phyloP scores from a whole-genome alignment of 768 basidiomycete genomes.

The Mycena capillaripes region DNA sequence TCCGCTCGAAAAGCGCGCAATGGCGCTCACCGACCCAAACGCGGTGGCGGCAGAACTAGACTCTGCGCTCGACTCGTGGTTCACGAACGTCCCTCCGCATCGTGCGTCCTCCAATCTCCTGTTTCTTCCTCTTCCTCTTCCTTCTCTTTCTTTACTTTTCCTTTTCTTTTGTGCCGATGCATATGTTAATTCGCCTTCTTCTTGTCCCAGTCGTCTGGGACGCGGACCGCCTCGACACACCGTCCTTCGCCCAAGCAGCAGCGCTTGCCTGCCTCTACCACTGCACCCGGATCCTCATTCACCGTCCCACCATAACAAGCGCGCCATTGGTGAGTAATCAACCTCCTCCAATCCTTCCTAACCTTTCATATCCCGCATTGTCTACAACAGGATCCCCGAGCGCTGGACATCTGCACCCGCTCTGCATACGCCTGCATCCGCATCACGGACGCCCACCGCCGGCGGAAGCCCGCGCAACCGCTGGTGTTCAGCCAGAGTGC shows the following conservation, averaged over 20 bases:
- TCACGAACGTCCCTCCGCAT: background rate
- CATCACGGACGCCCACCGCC: constrained; percentile 62
- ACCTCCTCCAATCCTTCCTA: no score
- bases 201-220: constrained; percentile 1
- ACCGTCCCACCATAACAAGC: constrained; percentile 1
- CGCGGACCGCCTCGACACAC: background rate
- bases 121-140: no score
- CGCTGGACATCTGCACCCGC: constrained; percentile 69
- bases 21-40: background rate
- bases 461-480: constrained; percentile 25
- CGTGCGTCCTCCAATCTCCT: background rate
- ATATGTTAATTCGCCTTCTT: background rate
- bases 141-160: no score
- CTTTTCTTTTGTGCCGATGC: no score
- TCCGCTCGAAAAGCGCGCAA: no score
- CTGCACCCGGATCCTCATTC: background rate
- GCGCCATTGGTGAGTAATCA: no score
- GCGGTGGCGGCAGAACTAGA: background rate
- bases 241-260: background rate
- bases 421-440: constrained; percentile 71
- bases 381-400: no score
- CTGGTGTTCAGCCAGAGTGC: background rate
- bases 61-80: background rate
- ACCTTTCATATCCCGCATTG: no score
- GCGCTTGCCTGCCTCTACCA: background rate